phyloP scores from a whole-genome alignment of 2,329 filamentous ascomycete species.

The Xylaria sp. region DNA sequence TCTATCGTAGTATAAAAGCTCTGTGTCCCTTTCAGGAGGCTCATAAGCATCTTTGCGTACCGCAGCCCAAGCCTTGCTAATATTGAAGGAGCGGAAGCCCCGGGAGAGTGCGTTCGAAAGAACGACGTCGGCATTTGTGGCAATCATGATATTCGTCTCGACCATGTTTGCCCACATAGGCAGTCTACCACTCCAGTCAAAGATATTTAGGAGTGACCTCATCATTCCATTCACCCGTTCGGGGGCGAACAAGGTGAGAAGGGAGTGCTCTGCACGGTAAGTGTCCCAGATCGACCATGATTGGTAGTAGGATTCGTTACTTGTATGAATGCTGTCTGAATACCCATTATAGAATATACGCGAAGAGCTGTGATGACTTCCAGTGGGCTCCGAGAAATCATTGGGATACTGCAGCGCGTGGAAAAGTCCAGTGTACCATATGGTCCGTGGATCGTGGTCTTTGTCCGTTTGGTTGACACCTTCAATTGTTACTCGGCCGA shows the following conservation, averaged over 20 bases:
- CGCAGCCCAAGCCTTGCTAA: constrained; percentile 57
- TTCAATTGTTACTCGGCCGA: constrained; percentile 56
- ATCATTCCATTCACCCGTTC: constrained; percentile 61
- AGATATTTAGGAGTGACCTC: constrained; percentile 57
- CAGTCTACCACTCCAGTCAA: constrained; percentile 58
- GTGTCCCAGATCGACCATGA: constrained; percentile 65
- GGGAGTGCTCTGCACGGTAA: constrained; percentile 59
- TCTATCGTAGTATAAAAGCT: constrained; percentile 59
- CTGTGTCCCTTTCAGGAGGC: constrained; percentile 57
- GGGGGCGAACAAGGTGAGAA: constrained; percentile 58
- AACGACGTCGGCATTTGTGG: constrained; percentile 60
- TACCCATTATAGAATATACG: constrained; percentile 59
- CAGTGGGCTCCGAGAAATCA: constrained; percentile 59
- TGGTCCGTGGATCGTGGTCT: constrained; percentile 56
- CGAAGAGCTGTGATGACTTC: constrained; percentile 30
- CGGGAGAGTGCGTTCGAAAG: constrained; percentile 59
- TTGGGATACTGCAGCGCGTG: constrained; percentile 60
- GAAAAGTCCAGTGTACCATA: constrained; percentile 60
- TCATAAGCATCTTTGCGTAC: constrained; percentile 59
- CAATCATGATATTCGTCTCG: constrained; percentile 64
- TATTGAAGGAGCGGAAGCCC: constrained; percentile 56
- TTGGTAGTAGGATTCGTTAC: constrained; percentile 60
- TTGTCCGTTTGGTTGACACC: constrained; percentile 55
- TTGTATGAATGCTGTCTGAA: constrained; percentile 56
- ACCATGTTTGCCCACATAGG: constrained; percentile 63